Percentiles rank a stretch among this genome's conserved stretches.
Conservation (phyloP, 2,329 filamentous ascomycete species). For the Diaporthe aspalathi region DNA sequence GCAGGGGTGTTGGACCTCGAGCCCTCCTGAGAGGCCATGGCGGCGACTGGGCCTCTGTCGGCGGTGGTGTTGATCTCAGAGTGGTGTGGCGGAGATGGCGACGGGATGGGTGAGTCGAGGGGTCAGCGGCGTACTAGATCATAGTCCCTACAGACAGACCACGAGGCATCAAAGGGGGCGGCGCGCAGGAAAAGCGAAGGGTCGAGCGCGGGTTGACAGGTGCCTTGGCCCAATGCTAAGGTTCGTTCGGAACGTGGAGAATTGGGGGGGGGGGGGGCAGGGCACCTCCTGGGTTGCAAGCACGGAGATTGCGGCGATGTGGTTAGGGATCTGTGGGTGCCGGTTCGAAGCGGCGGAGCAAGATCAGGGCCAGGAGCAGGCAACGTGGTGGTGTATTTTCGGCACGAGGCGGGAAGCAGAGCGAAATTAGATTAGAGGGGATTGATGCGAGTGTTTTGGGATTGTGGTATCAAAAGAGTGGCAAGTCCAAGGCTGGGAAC, state of each 20-base stretch:
- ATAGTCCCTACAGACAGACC: constrained; percentile 20
- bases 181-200: not conserved
- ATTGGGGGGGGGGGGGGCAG: constrained; percentile 12
- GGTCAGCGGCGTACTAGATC: constrained; percentile 18
- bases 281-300: constrained; percentile 29
- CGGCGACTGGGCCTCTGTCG: constrained; percentile 14
- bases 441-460: not conserved
- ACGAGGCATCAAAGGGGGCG: constrained; percentile 2
- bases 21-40: constrained; percentile 55
- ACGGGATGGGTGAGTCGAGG: constrained; percentile 17
- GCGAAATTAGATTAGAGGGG: constrained; percentile 15
- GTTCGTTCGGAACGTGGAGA: constrained; percentile 20
- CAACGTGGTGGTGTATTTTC: not conserved
- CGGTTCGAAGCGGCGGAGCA: constrained; percentile 19
- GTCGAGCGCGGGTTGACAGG: constrained; percentile 20
- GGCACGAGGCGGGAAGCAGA: not conserved
- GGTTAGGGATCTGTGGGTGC: not conserved
- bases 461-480: constrained; percentile 26
- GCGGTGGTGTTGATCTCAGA: not conserved
- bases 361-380: not conserved
- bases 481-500: constrained; percentile 5
- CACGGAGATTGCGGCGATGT: constrained; percentile 30
- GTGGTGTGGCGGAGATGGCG: not conserved
- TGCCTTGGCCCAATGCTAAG: constrained; percentile 14
- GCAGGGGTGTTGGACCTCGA: constrained; percentile 50